Evolutionary conservation across 1,139 yeast species (phyloP).

Genomic region (Lodderomyces metapsilosis): DNA sequence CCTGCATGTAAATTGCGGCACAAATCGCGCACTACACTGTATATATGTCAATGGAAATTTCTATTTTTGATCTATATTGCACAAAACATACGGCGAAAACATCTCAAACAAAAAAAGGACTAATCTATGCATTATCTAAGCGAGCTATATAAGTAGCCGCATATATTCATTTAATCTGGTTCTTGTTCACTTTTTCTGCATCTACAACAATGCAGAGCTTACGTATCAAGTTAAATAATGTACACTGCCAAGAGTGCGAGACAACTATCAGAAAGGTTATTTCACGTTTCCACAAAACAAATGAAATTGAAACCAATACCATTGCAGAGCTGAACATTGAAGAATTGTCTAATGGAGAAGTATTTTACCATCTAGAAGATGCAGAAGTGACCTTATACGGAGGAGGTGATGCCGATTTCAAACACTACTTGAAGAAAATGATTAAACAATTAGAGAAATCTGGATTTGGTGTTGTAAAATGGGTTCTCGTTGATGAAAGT

Average conservation of each 20-base stretch:
- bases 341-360: slow-evolving; percentile 9
- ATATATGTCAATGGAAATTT: background rate
- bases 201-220: slow-evolving; percentile 27
- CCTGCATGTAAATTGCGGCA: background rate
- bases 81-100: background rate
- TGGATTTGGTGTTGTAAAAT: slow-evolving; percentile 35
- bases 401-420: slow-evolving; percentile 11
- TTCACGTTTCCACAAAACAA: slow-evolving; percentile 16
- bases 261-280: slow-evolving; percentile 24
- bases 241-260: slow-evolving; percentile 56
- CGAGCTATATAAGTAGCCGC: background rate
- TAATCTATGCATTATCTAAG: too few relatives aligned
- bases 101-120: background rate
- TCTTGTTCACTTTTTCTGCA: background rate
- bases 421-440: slow-evolving; percentile 22
- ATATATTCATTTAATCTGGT: background rate
- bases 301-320: slow-evolving; percentile 21
- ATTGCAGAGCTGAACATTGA: slow-evolving; percentile 18
- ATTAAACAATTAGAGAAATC: slow-evolving; percentile 20
- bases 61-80: too few relatives aligned
- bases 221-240: slow-evolving; percentile 34
- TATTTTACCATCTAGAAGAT: slow-evolving; percentile 16
- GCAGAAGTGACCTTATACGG: slow-evolving; percentile 25
- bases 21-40: background rate
- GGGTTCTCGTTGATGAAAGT: slow-evolving; percentile 24